These are phyloP conservation scores for Corylus avellana DNA, from an alignment of 306 rosid genomes.

Conservation along the genomic window DNA sequence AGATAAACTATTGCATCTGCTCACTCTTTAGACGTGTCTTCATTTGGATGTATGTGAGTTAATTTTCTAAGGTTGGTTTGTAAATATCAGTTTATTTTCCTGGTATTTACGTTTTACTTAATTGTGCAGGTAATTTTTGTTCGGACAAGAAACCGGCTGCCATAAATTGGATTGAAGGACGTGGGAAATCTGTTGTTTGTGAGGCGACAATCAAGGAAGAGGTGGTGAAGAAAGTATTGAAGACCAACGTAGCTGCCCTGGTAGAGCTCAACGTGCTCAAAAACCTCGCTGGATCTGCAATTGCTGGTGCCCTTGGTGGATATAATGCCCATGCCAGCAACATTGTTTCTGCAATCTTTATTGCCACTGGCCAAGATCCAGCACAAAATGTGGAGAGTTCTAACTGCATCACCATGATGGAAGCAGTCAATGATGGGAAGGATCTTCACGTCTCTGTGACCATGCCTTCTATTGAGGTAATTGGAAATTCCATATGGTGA, in stretches of 20 bases:
- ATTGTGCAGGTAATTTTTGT: slow-evolving; percentile 60
- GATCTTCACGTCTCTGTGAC: slow-evolving; percentile 75
- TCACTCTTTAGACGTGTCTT: not conserved
- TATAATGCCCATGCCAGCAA: slow-evolving; percentile 84
- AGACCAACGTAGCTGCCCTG: slow-evolving; percentile 57
- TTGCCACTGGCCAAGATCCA: slow-evolving; percentile 86
- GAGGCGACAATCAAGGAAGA: slow-evolving; percentile 64
- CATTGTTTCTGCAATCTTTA: slow-evolving; percentile 64
- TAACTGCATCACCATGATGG: slow-evolving; percentile 76
- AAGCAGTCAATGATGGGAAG: slow-evolving; percentile 60
- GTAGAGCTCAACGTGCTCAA: slow-evolving; percentile 72
- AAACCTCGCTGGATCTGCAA: slow-evolving; percentile 65
- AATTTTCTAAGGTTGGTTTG: not conserved
- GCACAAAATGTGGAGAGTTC: slow-evolving; percentile 86
- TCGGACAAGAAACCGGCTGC: slow-evolving; percentile 78
- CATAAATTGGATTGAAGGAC: slow-evolving; percentile 75
- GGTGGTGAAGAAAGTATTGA: slow-evolving; percentile 65
- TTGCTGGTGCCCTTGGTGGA: slow-evolving; percentile 80
- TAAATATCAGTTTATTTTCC: not conserved
- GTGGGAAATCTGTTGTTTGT: slow-evolving; percentile 73
- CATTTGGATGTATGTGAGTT: not conserved
- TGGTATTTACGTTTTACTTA: not conserved
- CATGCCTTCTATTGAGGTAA: slow-evolving; percentile 77
- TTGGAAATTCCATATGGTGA: not conserved
- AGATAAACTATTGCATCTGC: not conserved